Conservation (phyloP, 345 rosid species). For the Linum lewisii region DNA sequence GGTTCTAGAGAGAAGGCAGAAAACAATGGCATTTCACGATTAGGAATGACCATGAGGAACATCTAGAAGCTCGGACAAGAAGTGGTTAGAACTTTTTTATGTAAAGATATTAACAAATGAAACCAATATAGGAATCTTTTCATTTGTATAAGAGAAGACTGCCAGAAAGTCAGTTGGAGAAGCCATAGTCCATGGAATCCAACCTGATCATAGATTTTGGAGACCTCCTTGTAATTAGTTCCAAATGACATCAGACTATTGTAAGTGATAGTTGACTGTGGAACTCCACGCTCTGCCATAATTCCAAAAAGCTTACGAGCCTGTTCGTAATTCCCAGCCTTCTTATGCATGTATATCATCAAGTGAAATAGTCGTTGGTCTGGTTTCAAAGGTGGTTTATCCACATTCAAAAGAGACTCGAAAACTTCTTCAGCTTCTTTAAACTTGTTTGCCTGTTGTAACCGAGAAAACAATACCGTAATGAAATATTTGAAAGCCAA, state of each 20-base stretch:
- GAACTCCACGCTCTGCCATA: constrained; percentile 66
- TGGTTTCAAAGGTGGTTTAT: constrained; percentile 60
- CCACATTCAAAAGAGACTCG: constrained; percentile 56
- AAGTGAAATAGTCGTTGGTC: constrained; percentile 95
- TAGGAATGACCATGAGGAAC: too few species aligned
- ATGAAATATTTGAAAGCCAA: background rate
- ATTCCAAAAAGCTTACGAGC: constrained; percentile 65
- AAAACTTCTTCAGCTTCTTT: constrained; percentile 80
- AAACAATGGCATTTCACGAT: too few species aligned
- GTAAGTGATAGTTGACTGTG: constrained; percentile 68
- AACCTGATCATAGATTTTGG: constrained; percentile 94
- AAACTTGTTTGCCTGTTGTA: constrained; percentile 63
- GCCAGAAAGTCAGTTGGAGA: too few species aligned
- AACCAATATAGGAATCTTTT: background rate
- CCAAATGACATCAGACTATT: constrained; percentile 95
- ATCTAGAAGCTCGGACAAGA: too few species aligned
- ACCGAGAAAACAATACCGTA: constrained; percentile 2
- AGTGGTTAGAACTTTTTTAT: too few species aligned
- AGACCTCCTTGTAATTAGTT: constrained; percentile 85
- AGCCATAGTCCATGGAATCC: background rate
- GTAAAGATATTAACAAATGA: background rate
- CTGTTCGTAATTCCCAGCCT: constrained; percentile 72
- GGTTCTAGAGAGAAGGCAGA: too few species aligned
- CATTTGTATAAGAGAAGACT: too few species aligned
- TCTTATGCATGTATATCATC: constrained; percentile 93